These are phyloP conservation scores for Odonthalia washingtoniensis DNA, from an alignment of 31 red algal genomes.

Conservation along the genomic window DNA sequence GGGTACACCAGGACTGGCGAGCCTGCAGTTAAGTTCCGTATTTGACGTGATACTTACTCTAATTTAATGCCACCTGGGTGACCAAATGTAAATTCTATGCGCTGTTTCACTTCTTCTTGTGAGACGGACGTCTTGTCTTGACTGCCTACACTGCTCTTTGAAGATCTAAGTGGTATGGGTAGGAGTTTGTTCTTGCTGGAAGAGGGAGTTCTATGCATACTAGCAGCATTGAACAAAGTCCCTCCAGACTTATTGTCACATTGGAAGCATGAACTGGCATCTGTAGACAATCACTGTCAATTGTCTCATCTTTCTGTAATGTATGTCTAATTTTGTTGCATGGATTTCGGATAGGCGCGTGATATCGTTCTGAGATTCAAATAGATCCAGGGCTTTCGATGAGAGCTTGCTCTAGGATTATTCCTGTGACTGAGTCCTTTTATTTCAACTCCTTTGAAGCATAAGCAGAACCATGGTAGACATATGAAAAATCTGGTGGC, in stretches of 20 bases:
- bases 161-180: background rate
- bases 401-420: no score
- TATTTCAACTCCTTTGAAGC: background rate
- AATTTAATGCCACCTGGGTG: no score
- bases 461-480: background rate
- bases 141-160: constrained; percentile 25
- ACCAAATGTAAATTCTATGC: no score
- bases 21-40: background rate
- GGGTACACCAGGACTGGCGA: background rate
- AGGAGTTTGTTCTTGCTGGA: background rate
- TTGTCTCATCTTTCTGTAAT: no score
- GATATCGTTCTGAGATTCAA: no score
- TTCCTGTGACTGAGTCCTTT: no score
- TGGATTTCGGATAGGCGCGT: no score
- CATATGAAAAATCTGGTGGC: background rate
- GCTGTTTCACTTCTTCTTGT: background rate
- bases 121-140: no score
- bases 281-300: no score
- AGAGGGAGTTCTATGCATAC: constrained; percentile 27
- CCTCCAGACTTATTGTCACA: constrained; percentile 18
- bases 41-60: no score
- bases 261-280: constrained; percentile 37
- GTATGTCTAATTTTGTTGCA: no score
- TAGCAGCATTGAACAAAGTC: constrained; percentile 8
- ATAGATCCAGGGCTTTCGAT: no score